Base-by-base conservation (phyloP, 2,329 filamentous ascomycete genomes). In the Acarospora socialis region DNA sequence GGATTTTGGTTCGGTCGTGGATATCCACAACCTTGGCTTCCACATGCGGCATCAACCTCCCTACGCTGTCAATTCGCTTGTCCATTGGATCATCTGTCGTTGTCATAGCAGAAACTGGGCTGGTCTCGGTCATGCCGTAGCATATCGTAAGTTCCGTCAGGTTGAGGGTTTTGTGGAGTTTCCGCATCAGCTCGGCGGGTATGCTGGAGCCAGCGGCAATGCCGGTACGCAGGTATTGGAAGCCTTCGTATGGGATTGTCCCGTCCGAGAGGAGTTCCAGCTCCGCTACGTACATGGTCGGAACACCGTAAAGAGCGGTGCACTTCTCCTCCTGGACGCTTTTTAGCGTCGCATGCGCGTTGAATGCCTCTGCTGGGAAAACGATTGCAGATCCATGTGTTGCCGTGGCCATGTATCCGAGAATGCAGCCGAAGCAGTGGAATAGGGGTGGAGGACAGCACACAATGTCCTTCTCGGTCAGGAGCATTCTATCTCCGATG, bases 121-220 rank as follows among this genome's bases (percentile, higher is more conserved):
- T 80, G 40, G 86, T 94, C 57, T 94, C 86, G 2, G 86, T 94
- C 84, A 92, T 92, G 39, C 86, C 86, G 54, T 94, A 95, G 62
- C 86, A 93, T 41, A 93, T 94, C 0, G 86, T 87, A 14, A 95
- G 59, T 34, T 92, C 80, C 0, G 67, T 70, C 12, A 95, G 60
- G 29, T 90, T 90, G 6, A 95, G 63, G 2, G 61, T 66, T 15
- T 66, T 65, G 52, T 87, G 79, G 5, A 95, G 59, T 37, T 70
- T 73, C 12, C 68, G 65, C 81, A 92, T 92, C 17, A 94, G 63
- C 32, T 81, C 69, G 13, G 77, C 72, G 0, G 90, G 87, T 2
- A 95, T 77, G n/a, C 74, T 80, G 34, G 72, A 80, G 1, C 90
- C 90, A 0, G 87, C 83, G 7, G 80, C 84, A 44, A 95, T 94